Evolutionary conservation across 129 eudicot genomes (phyloP), one percentile per base, ranked within the genome.

Genomic region (Lactuca sativa): DNA sequence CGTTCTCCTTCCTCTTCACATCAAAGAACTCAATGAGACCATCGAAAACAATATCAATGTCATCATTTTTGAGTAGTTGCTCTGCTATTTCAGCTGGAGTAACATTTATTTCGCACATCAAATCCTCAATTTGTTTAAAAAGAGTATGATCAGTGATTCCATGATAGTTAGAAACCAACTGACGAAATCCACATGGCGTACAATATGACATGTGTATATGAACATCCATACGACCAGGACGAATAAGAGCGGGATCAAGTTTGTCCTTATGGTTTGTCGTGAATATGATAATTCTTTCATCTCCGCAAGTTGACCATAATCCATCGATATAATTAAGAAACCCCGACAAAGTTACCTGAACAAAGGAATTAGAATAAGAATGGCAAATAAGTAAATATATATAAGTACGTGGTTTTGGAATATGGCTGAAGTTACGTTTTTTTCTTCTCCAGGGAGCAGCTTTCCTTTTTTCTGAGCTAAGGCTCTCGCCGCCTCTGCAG

Each of bases 191-290:
- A n/a, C 77, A 36, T 0, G 86, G 77, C 2, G 89, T 85, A 79
- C 87, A 87, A 17, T 87, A 90, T 0, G 97, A 87, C 95, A 90
- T 82, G 83, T 87, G 77, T n/a, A 87, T 79, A 63, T 90, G 95
- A 78, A 90, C 71, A 54, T 90, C 97, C 97, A 90, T 90, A 0
- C 97, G 89, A 3, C 97, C 97, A 2, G 95, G 97, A 4, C 95
- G 89, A 43, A 90, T 31, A 31, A 90, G 72, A 0, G 91, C 97
- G 0, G 91, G 88, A 51, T 87, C 95, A 0, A 85, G 78, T 69
- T 76, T 87, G 6, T 90, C 93, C 13, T 79, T 82, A 56, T 80
- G 78, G 17, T 90, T 90, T 21, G 97, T 86, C 3, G 95, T 87
- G 78, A 90, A 87, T 4, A 90, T 81, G 12, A 90, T 90, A 64